phyloP scores from a whole-genome alignment of 257 asterid species.

The Thymus quinquecostatus region DNA sequence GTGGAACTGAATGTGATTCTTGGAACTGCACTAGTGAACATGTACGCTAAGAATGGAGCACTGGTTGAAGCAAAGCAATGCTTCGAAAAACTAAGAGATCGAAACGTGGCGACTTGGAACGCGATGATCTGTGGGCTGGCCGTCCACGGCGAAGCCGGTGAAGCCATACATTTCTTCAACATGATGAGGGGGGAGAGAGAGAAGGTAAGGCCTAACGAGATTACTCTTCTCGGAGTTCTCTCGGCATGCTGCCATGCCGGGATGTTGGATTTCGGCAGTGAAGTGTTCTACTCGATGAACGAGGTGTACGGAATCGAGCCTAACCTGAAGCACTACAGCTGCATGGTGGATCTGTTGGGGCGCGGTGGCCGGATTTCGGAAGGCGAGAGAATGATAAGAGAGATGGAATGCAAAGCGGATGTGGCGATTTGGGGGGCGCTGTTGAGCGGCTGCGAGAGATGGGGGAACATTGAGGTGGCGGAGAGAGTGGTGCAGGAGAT shows the following conservation, averaged over 20 bases:
- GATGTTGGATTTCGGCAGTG: constrained; percentile 59
- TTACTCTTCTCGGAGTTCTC: constrained; percentile 77
- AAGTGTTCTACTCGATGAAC: constrained; percentile 61
- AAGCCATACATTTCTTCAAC: constrained; percentile 60
- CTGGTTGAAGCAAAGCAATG: constrained; percentile 57
- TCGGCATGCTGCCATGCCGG: constrained; percentile 91
- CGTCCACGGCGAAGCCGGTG: constrained; percentile 69
- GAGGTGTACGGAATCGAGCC: constrained; percentile 60
- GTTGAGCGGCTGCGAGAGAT: constrained; percentile 70
- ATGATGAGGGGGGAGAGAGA: constrained; percentile 50
- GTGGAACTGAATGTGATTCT: constrained; percentile 65
- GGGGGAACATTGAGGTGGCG: constrained; percentile 69
- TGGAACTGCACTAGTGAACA: constrained; percentile 85
- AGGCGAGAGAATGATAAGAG: constrained; percentile 69
- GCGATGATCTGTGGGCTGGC: constrained; percentile 87
- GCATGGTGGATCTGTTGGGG: constrained; percentile 88
- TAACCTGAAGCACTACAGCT: constrained; percentile 75
- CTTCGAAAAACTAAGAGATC: constrained; percentile 54
- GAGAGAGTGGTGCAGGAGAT: constrained; percentile 73
- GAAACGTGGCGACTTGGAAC: constrained; percentile 80
- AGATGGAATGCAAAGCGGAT: constrained; percentile 78
- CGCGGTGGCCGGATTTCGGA: constrained; percentile 70
- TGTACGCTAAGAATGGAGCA: constrained; percentile 86
- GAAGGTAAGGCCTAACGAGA: constrained; percentile 53
- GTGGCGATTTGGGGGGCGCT: constrained; percentile 86